Percentiles rank a stretch among this genome's conserved stretches.
These are phyloP conservation scores for Mrakia hoshinonis DNA, from an alignment of 768 basidiomycete genomes.

Conservation along the genomic window DNA sequence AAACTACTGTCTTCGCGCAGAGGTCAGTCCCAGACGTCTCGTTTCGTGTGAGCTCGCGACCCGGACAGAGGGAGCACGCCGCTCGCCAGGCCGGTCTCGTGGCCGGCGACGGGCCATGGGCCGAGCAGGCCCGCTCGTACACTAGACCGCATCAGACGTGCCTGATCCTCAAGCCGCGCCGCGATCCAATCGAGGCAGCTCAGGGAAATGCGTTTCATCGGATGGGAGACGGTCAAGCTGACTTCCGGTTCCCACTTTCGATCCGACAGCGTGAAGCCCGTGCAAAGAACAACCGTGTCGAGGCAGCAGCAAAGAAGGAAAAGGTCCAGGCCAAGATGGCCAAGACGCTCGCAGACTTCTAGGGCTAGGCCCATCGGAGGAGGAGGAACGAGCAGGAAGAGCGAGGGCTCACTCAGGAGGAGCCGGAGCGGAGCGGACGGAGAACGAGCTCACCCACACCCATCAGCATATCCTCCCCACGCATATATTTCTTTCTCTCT, in stretches of 20 bases:
- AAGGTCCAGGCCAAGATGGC: conserved; percentile 9
- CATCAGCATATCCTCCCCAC: not conserved
- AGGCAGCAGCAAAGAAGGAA: not conserved
- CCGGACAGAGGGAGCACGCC: not conserved
- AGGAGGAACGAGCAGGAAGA: not conserved
- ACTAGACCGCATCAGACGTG: too few species aligned
- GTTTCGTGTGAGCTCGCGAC: not conserved
- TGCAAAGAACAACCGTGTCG: not conserved
- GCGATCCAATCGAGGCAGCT: not conserved
- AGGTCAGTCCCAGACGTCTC: conserved; percentile 17
- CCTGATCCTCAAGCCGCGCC: too few species aligned
- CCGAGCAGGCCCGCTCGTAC: too few species aligned
- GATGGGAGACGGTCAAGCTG: too few species aligned
- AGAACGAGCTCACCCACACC: not conserved
- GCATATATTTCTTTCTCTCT: not conserved
- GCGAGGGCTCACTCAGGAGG: not conserved
- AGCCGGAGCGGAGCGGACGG: not conserved
- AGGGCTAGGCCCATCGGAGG: not conserved
- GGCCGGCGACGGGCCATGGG: too few species aligned
- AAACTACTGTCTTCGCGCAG: conserved; percentile 8
- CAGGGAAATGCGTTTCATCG: too few species aligned
- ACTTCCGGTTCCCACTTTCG: not conserved
- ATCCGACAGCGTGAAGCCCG: conserved; percentile 3
- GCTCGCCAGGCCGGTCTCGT: too few species aligned
- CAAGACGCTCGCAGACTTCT: not conserved